These are phyloP conservation scores for Sarcomyxa edulis DNA, from an alignment of 768 basidiomycete species.

Conservation along the genomic window DNA sequence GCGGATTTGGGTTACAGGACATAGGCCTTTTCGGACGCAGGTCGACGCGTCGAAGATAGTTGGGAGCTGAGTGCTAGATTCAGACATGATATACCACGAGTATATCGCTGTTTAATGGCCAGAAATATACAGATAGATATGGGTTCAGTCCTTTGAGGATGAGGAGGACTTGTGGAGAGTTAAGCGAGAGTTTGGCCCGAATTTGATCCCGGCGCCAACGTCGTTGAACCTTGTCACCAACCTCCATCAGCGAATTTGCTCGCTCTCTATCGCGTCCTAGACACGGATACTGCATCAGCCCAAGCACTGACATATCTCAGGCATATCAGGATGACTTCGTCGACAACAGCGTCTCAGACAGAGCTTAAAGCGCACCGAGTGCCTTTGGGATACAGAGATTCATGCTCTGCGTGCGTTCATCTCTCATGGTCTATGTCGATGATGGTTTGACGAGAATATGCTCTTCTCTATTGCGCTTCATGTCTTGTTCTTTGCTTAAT, in stretches of 20 bases:
- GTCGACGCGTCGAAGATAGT: neutral
- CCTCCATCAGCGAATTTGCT: too few species aligned
- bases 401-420: slow-evolving; percentile 79
- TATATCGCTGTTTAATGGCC: too few species aligned
- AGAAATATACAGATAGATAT: too few species aligned
- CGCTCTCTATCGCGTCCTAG: too few species aligned
- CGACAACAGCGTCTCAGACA: slow-evolving; percentile 76
- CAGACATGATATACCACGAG: too few species aligned
- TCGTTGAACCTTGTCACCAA: too few species aligned
- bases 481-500: slow-evolving; percentile 3
- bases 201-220: too few species aligned
- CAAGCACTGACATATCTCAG: too few species aligned
- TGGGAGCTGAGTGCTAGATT: slow-evolving; percentile 1
- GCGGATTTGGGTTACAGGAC: slow-evolving; percentile 56
- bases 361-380: slow-evolving; percentile 74
- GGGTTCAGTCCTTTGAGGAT: too few species aligned
- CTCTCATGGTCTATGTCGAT: neutral
- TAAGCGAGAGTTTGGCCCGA: too few species aligned
- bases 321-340: slow-evolving; percentile 77
- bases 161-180: too few species aligned
- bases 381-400: slow-evolving; percentile 83
- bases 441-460: slow-evolving; percentile 7
- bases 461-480: slow-evolving; percentile 3
- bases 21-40: slow-evolving; percentile 48
- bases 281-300: too few species aligned